A percentile compares a stretch with the other conserved stretches of the same genome.
These are phyloP conservation scores for Choiromyces venosus DNA, from an alignment of 495 filamentous ascomycete genomes.

Conservation along the genomic window DNA sequence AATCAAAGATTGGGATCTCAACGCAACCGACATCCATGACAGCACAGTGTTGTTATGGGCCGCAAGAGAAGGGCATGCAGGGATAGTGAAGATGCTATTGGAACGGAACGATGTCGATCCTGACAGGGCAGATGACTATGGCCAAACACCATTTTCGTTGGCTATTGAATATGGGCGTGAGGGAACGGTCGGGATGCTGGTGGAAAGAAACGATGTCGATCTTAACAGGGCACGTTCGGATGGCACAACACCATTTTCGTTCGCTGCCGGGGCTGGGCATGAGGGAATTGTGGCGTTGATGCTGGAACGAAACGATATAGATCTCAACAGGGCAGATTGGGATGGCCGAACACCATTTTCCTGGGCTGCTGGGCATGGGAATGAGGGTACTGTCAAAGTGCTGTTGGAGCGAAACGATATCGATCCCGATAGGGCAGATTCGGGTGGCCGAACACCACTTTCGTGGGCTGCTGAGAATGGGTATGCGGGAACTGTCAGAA, in stretches of 20 bases:
- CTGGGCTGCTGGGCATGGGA: too few species aligned
- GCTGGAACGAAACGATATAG: too few species aligned
- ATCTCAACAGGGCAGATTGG: too few species aligned
- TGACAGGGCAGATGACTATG: neutral
- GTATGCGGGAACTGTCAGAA: too few species aligned
- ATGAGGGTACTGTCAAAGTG: too few species aligned
- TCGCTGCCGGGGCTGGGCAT: constrained; percentile 41
- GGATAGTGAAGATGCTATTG: neutral
- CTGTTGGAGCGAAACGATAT: too few species aligned
- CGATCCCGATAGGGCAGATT: too few species aligned
- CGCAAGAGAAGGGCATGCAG: neutral
- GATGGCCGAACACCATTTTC: too few species aligned
- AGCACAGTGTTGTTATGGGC: neutral
- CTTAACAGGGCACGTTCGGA: constrained; percentile 20
- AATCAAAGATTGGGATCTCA: neutral
- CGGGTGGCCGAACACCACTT: too few species aligned
- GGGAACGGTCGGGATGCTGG: too few species aligned
- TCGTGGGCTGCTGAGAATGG: too few species aligned
- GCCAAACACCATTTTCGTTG: neutral
- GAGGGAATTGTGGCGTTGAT: too few species aligned
- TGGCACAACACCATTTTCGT: constrained; percentile 30
- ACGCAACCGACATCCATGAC: neutral
- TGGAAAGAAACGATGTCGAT: constrained; percentile 28
- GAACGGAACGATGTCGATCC: neutral
- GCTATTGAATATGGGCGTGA: neutral